Base-by-base conservation (phyloP, 371 early-diverging fungal species). In the Globomyces sp. region DNA sequence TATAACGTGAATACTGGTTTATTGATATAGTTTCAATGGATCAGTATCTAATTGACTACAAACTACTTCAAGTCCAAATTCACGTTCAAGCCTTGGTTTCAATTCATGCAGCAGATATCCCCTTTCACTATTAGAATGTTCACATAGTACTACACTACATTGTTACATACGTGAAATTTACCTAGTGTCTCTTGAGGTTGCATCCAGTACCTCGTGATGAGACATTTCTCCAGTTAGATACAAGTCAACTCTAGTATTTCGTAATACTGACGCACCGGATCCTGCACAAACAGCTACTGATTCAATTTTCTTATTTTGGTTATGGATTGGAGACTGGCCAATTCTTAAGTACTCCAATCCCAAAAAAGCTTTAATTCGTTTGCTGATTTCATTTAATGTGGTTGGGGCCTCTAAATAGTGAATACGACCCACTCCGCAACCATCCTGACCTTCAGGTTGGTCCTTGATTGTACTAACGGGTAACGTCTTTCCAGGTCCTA, bases 281-380 rank as follows among this genome's bases (percentile, higher is more conserved):
- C 97, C 98, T 2, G 96, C 96, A 76, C 98, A 98, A 50, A 97
- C 92, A 10, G 93, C 97, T 3, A 98, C 87, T 0, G 87, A 87
- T 45, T 78, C 70, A 52, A 95, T 65, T 13, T 50, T 49, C 9
- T 57, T 72, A n/a, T 42, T 51, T 10, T 68, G 68, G 52, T 90
- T 88, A 57, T 94, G 87, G 44, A 91, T 71, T 74, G 66, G 2
- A 3, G 70, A 67, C 45, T 65, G 11, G n/a, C 64, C 66, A 6
- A 71, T 50, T 11, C 74, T 58, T n/a, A 74, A 34, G 37, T 74
- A 68, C 36, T 66, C 36, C 9, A 81, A 57, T 1, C 61, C 57
- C 61, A 79, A 52, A 64, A 70, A 66, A n/a, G 10, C 10, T 59
- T 81, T 81, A 62, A 79, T 65, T 10, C 63, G 37, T 39, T 41